Evolutionary conservation across 2,329 filamentous ascomycete species (phyloP), one percentile per base, ranked within the genome.

Genomic region (Harringtonia lauricola): DNA sequence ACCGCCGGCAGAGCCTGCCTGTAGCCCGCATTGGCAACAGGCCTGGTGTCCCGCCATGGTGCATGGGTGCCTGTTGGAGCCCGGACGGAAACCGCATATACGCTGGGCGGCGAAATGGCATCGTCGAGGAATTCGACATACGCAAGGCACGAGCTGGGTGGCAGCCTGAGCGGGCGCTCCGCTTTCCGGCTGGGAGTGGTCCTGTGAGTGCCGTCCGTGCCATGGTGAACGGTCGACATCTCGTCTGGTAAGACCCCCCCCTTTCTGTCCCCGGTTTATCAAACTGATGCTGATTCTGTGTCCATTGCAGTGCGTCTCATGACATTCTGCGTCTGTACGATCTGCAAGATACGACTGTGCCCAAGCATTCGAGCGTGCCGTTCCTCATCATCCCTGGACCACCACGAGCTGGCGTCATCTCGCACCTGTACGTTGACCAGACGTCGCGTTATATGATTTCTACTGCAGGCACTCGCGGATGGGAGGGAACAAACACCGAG

Each of bases 371-470:
- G 0, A 81, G 83, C 0, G 87, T 94, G 0, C 92, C 92, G 0
- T 98, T 96, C 61, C 73, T 95, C n/a, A 95, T 98, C 52, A 82
- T 98, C 21, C 92, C 92, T 0, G 92, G 92, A 0, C 92, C 78
- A 0, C 78, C 78, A 0, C 61, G 87, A 15, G 89, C 89, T 0
- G 90, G 90, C 36, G 86, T 94, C 35, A 90, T 95, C 35, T 86
- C 83, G 0, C 80, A 83, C 47, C 66, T 96, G 10, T 92, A 90
- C 56, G 71, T 95, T 38, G 92, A 98, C 59, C 85, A 85, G 5
- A 85, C 86, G 0, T 90, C 86, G 58, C 74, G 80, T 17, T 96
- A 89, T 58, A 90, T 98, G 83, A 75, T 98, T 29, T 90, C 86
- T 2, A 86, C 87, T 0, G 89, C 86, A 5, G 92, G 92, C 0